These are phyloP conservation scores for Dothidotthia symphoricarpi DNA, from an alignment of 2,329 filamentous ascomycete species.

Conservation along the genomic window DNA sequence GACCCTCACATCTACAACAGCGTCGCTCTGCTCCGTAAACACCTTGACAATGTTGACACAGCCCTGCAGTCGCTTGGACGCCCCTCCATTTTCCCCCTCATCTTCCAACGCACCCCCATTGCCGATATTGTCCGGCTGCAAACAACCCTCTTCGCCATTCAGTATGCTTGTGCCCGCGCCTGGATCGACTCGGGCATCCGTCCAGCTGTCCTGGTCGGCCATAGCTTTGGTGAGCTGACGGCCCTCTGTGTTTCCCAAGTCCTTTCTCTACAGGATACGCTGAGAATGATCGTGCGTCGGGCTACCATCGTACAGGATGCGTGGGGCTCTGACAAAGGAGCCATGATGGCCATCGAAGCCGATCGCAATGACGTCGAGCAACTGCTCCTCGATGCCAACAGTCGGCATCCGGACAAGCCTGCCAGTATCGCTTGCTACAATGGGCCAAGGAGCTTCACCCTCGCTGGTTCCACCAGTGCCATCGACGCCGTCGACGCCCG, in stretches of 20 bases:
- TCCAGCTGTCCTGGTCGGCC: slow-evolving; percentile 28
- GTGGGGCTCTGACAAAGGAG: slow-evolving; percentile 40
- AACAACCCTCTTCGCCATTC: slow-evolving; percentile 31
- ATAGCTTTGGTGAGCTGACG: slow-evolving; percentile 45
- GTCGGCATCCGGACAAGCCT: slow-evolving; percentile 16
- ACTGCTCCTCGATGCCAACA: slow-evolving; percentile 1
- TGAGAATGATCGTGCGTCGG: slow-evolving; percentile 29
- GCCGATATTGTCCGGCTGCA: slow-evolving; percentile 24
- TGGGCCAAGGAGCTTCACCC: slow-evolving; percentile 40
- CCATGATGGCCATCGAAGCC: slow-evolving; percentile 33
- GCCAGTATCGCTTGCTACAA: slow-evolving; percentile 48
- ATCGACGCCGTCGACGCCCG: slow-evolving; percentile 23
- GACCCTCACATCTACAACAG: slow-evolving; percentile 7
- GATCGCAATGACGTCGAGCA: slow-evolving; percentile 1
- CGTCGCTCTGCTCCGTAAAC: slow-evolving; percentile 7
- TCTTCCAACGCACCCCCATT: slow-evolving; percentile 11
- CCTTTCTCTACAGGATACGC: slow-evolving; percentile 31
- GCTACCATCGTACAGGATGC: slow-evolving; percentile 32
- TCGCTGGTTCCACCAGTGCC: slow-evolving; percentile 31
- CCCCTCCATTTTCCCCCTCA: slow-evolving; percentile 11
- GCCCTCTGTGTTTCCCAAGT: slow-evolving; percentile 38
- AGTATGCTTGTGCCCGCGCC: slow-evolving; percentile 29
- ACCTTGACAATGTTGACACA: slow-evolving; percentile 14
- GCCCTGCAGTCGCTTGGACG: slow-evolving; percentile 3
- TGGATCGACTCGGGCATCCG: slow-evolving; percentile 25